phyloP scores from a whole-genome alignment of 768 basidiomycete species.

The Cystobasidium onofrii region DNA sequence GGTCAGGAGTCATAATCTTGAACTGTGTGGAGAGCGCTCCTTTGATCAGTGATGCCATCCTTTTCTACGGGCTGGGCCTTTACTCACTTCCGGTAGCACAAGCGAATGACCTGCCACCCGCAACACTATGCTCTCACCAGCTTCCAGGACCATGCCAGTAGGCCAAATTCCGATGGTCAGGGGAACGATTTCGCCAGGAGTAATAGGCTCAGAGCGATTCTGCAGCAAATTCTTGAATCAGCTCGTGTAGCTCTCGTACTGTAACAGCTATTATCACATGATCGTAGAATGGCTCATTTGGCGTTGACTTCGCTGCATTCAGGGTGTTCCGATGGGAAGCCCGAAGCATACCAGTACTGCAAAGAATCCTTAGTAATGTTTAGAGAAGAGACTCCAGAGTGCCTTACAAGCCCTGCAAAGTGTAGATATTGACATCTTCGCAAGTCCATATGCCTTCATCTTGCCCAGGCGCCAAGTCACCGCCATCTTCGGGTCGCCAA shows the following conservation, averaged over 20 bases:
- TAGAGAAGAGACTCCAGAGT: neutral
- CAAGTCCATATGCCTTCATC: neutral
- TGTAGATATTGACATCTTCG: slow-evolving; percentile 21
- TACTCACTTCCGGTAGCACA: slow-evolving; percentile 10
- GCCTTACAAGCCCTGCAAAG: neutral
- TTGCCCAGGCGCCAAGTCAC: neutral
- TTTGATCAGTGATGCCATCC: too few relatives aligned
- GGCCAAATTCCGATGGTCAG: slow-evolving; percentile 38
- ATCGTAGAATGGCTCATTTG: slow-evolving; percentile 16
- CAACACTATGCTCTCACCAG: slow-evolving; percentile 33
- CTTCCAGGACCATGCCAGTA: slow-evolving; percentile 32
- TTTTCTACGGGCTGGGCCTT: too few relatives aligned
- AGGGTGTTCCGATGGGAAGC: slow-evolving; percentile 37
- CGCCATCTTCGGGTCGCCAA: slow-evolving; percentile 10
- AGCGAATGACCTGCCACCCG: slow-evolving; percentile 28
- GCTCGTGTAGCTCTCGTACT: slow-evolving; percentile 12
- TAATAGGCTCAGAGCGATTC: slow-evolving; percentile 32
- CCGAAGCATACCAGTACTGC: slow-evolving; percentile 31
- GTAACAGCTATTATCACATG: neutral
- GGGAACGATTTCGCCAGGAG: slow-evolving; percentile 31
- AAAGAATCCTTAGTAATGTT: neutral
- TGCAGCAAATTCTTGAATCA: slow-evolving; percentile 13
- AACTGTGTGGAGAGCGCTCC: neutral
- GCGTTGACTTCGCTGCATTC: slow-evolving; percentile 10
- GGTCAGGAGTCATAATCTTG: neutral